phyloP scores from a whole-genome alignment of 306 rosid species.

The Hippophae rhamnoides region DNA sequence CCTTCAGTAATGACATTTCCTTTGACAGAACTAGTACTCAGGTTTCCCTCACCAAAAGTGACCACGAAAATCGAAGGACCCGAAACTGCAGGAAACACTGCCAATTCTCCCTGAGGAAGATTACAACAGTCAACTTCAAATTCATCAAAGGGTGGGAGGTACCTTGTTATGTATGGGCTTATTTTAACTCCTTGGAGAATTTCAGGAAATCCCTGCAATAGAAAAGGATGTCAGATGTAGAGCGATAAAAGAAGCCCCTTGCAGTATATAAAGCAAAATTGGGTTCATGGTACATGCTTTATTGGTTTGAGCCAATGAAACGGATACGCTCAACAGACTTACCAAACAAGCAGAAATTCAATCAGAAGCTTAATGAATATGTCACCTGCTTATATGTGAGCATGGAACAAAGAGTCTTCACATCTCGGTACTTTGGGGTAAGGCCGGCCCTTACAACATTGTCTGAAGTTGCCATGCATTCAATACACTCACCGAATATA shows the following conservation, averaged over 20 bases:
- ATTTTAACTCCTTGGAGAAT: constrained; percentile 56
- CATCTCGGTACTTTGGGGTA: constrained; percentile 82
- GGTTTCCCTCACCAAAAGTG: constrained; percentile 52
- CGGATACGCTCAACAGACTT: no score
- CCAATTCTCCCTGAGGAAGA: constrained; percentile 53
- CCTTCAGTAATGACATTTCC: constrained; percentile 52
- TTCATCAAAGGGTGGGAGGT: constrained; percentile 77
- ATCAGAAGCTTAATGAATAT: constrained; percentile 2
- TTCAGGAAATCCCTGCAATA: constrained; percentile 72
- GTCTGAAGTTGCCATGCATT: constrained; percentile 99
- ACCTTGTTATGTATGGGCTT: constrained; percentile 48
- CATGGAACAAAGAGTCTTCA: constrained; percentile 86
- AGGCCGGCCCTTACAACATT: constrained; percentile 95
- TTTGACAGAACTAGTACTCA: constrained; percentile 25
- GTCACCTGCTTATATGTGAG: constrained; percentile 83
- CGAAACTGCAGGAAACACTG: constrained; percentile 47
- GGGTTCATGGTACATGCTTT: no score
- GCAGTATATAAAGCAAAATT: constrained; percentile 1
- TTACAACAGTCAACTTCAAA: constrained; percentile 72
- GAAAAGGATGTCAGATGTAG: neutral
- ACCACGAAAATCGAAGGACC: constrained; percentile 80
- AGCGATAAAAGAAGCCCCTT: neutral
- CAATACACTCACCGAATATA: constrained; percentile 66
- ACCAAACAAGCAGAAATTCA: constrained; percentile 2
- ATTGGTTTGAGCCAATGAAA: no score